Base-by-base conservation (phyloP, 176 grass and related monocot genomes). In the Phoenix roebelenii region DNA sequence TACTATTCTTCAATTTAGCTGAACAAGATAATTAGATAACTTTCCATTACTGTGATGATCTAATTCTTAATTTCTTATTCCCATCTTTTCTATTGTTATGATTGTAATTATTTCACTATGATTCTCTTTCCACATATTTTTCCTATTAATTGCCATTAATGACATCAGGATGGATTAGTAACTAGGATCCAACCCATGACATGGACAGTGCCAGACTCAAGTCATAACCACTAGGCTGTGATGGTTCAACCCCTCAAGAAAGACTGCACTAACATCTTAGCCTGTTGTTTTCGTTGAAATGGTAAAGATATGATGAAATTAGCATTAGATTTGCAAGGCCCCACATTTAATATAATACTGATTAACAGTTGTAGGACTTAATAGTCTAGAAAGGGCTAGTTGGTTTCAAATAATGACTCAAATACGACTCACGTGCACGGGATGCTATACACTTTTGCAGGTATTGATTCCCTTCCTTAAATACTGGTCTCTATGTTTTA, bases 221-320 rank as follows among this genome's bases (percentile, higher is more conserved):
- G 89, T 95, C 85, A 55, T 55, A 95, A 85, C 84, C 69, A 86
- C 85, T 69, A 44, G 72, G 72, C 72, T 63, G 65, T 70, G 50
- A 75, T 75, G 65, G 72, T 82, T 79, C 25, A 77, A 57, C 66
- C 68, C 76, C 71, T 81, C 61, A 76, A 83, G 67, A 69, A 54
- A 32, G 69, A 78, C 60, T 66, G 58, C 61, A 74, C 60, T 61
- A 18, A 39, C 50, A 39, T n/a, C 32, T 68, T 59, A 25, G 50
- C 59, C 18, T 75, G 74, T 68, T 39, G 9, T 26, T 68, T 54
- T 68, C 65, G 10, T 56, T 22, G 52, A 55, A 67, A 18, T 15
- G 65, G 51, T 54, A 30, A 67, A 67, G 65, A 68, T 68, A 22
- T 48, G 65, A 55, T 68, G 65, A 68, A 68, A 52, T 44, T 22